phyloP scores from a whole-genome alignment of 2,329 filamentous ascomycete genomes.

The Bipolaris sorokiniana region DNA sequence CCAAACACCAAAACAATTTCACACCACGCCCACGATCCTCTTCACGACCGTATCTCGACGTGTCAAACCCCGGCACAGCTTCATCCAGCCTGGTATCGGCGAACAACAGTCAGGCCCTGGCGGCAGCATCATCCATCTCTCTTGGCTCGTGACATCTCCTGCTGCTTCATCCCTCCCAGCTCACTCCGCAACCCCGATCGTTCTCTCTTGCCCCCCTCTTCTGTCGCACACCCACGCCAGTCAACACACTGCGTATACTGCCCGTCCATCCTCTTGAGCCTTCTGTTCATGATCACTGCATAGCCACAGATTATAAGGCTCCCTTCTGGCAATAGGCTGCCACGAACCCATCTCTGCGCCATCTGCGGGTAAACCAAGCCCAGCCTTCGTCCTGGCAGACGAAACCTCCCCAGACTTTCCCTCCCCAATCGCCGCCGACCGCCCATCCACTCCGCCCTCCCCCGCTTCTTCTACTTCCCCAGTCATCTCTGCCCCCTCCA shows the following conservation, averaged over 20 bases:
- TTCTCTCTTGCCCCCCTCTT: slow-evolving; percentile 11
- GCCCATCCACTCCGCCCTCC: slow-evolving; percentile 58
- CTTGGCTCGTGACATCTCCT: slow-evolving; percentile 35
- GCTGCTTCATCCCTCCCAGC: slow-evolving; percentile 16
- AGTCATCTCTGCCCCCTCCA: slow-evolving; percentile 17
- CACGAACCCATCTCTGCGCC: slow-evolving; percentile 34
- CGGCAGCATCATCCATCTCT: slow-evolving; percentile 15
- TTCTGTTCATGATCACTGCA: slow-evolving; percentile 1
- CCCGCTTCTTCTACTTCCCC: slow-evolving; percentile 19
- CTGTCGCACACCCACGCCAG: not conserved
- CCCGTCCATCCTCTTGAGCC: not conserved
- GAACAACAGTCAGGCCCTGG: slow-evolving; percentile 10
- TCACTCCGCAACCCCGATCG: slow-evolving; percentile 12
- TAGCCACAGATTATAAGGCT: slow-evolving; percentile 18
- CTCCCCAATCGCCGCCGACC: slow-evolving; percentile 71
- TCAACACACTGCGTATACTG: not conserved
- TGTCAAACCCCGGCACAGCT: slow-evolving; percentile 7
- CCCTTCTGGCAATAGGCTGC: slow-evolving; percentile 30
- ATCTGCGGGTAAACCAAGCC: slow-evolving; percentile 42
- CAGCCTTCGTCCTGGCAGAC: slow-evolving; percentile 73
- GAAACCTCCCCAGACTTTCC: slow-evolving; percentile 62
- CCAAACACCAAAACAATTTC: slow-evolving; percentile 7
- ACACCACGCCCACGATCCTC: not conserved
- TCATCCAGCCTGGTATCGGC: not conserved
- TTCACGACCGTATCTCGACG: not conserved